Conservation (phyloP, 768 basidiomycete species). For the Rhodocollybia butyracea region DNA sequence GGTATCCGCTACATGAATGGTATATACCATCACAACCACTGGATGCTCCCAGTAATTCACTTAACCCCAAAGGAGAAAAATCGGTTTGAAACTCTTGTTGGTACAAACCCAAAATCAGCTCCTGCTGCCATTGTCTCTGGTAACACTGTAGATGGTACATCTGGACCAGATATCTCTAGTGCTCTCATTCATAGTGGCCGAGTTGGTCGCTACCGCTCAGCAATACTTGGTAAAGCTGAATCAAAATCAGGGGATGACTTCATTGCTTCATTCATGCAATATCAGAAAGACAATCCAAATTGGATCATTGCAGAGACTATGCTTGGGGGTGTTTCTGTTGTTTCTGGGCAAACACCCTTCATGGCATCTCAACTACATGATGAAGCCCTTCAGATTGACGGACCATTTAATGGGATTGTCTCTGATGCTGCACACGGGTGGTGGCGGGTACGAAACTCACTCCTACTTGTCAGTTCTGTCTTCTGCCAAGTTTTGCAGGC, state of each 20-base stretch:
- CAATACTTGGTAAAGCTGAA: background rate
- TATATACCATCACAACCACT: background rate
- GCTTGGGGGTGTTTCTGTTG: background rate
- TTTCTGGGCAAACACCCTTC: background rate
- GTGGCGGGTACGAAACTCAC: slow-evolving; percentile 11
- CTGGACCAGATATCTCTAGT: background rate
- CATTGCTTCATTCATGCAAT: background rate
- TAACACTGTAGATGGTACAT: too few relatives aligned
- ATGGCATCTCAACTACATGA: background rate
- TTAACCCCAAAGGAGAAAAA: background rate
- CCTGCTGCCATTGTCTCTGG: background rate
- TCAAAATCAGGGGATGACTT: background rate
- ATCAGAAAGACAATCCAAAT: background rate
- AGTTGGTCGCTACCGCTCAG: background rate
- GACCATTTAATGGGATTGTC: too few relatives aligned
- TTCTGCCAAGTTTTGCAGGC: slow-evolving; percentile 9
- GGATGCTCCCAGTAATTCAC: background rate
- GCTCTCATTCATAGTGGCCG: background rate
- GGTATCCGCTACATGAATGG: background rate
- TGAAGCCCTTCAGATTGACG: too few relatives aligned
- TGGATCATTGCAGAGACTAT: background rate
- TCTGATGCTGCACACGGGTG: slow-evolving; percentile 21
- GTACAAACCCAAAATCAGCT: background rate
- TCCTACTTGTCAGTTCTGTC: slow-evolving; percentile 17
- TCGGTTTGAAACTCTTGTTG: background rate